A percentile compares a stretch with the other conserved stretches of the same genome.
These are phyloP conservation scores for Septoria linicola DNA, from an alignment of 2,329 filamentous ascomycete species.

Conservation along the genomic window DNA sequence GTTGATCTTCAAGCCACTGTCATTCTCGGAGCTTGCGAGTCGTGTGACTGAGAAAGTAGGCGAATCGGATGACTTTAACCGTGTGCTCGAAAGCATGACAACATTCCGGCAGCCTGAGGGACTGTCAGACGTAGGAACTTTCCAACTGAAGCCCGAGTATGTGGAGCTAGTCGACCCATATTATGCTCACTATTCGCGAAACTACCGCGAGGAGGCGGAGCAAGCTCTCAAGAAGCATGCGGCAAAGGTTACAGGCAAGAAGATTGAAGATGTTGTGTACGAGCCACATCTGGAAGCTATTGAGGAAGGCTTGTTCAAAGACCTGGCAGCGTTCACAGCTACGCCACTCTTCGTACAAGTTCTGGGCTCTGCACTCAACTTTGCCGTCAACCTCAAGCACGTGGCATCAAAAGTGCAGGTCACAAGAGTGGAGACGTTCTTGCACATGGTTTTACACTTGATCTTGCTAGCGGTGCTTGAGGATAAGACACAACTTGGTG, in stretches of 20 bases:
- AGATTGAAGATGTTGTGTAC: conserved; percentile 80
- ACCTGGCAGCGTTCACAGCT: conserved; percentile 74
- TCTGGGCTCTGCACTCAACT: conserved; percentile 83
- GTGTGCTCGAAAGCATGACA: conserved; percentile 81
- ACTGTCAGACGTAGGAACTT: conserved; percentile 86
- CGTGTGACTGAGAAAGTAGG: conserved; percentile 86
- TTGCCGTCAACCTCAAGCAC: conserved; percentile 67
- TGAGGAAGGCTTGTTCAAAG: conserved; percentile 70
- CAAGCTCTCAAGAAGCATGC: conserved; percentile 82
- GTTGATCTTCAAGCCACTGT: conserved; percentile 92
- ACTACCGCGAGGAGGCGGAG: conserved; percentile 94
- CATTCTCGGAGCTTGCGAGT: conserved; percentile 84
- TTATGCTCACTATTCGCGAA: conserved; percentile 93
- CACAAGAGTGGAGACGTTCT: conserved; percentile 83
- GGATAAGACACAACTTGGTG: conserved; percentile 51
- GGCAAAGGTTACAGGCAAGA: conserved; percentile 81
- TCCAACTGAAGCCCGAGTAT: conserved; percentile 83
- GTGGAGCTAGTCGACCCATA: conserved; percentile 92
- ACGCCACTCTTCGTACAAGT: conserved; percentile 87
- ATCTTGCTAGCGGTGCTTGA: conserved; percentile 82
- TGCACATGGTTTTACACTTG: conserved; percentile 88
- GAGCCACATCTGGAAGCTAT: conserved; percentile 82
- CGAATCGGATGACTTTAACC: conserved; percentile 84
- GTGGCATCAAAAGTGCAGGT: conserved; percentile 72
- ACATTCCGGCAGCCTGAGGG: conserved; percentile 88